Base-by-base conservation (phyloP, 2,329 filamentous ascomycete species). In the Raffaelea deltoideospora region DNA sequence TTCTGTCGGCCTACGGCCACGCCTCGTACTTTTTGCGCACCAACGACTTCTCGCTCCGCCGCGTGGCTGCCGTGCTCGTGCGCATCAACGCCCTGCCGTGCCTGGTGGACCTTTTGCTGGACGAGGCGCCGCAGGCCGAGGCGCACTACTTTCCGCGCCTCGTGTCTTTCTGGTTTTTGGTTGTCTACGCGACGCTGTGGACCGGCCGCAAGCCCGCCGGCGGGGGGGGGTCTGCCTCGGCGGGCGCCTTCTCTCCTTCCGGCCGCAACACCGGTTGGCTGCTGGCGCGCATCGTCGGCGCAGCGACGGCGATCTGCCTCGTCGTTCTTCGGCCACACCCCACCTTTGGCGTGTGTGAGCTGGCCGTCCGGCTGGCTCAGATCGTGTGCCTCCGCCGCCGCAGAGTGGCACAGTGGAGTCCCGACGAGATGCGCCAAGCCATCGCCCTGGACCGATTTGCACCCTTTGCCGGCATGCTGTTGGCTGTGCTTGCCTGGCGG, bases 1-100 rank as follows among this genome's bases (percentile, higher is more conserved):
- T 79, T 49, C 59, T 79, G 43, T 73, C 67, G 14, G 67, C 67
- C 8, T 79, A 69, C 44, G 72, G 72, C 2, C 74, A 79, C 46
- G 64, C 73, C 1, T 53, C 64, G 8, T 76, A 70, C 48, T 69
- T 79, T 41, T 51, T 76, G 9, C 56, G 56, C 35, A 73, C 61
- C 36, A 57, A 57, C 23, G 71, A 79, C 48, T 76, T 65, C 47
- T 74, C 72, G 0, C 46, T 69, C 22, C 56, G 57, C 23, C 63
- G 73, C 18, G 53, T 70, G n/a, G 57, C 59, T 2, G 50, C 51
- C 3, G 65, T 76, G 7, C 46, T 79, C 21, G 56, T 75, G 28
- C 66, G 72, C 3, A 55, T 72, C 10, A 79, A 78, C 47, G 49
- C 72, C 2, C 55, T 79, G 8, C 67, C 63, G 33, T 62, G 63